Base-by-base conservation (phyloP, 768 basidiomycete genomes). In the Macrolepiota fuliginosa region DNA sequence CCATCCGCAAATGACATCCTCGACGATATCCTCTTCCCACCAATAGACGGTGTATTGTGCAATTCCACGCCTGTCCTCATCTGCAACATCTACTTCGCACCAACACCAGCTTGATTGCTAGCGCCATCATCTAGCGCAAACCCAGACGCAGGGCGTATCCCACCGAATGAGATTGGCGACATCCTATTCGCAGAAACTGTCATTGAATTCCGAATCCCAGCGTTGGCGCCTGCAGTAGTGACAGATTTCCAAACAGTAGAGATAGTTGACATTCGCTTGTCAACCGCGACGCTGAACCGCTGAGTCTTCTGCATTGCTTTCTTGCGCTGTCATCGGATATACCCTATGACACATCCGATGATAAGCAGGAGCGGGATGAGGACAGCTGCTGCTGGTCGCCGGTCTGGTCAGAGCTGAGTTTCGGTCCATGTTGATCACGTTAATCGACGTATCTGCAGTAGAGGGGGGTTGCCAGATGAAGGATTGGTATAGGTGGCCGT, bases 251-350 rank as follows among this genome's bases (percentile, higher is more conserved):
- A 93, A 68, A 91, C 89, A 19, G 81, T 75, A 5, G 86, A 87
- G 65, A 92, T 90, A 52, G 88, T 90, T 1, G 86, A 88, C 91
- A 94, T 92, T 71, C 91, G 88, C 71, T 85, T 86, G 76, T 94
- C 91, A 71, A 94, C 72, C 10, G 78, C 82, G 70, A 86, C 80
- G 42, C 81, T 85, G 79, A 84, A 94, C 22, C 79, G 78, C 70
- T 76, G 80, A 68, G 83, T 79, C 70, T 88, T 80, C 29, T 81
- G 77, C 60, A 74, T 75, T 53, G 78, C 77, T 63, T 73, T 81
- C 32, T 72, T 67, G 62, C 91, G 84, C 54, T 72, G 82, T 60
- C 76, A 73, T 68, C 73, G 82, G 76, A 93, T n/a, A n/a, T n/a
- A n/a, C n/a, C n/a, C n/a, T n/a, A n/a, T n/a, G n/a, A n/a, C n/a